Percentiles rank a stretch among this genome's conserved stretches.
Conservation (phyloP, 2,329 filamentous ascomycete genomes). For the Diplodia intermedia region DNA sequence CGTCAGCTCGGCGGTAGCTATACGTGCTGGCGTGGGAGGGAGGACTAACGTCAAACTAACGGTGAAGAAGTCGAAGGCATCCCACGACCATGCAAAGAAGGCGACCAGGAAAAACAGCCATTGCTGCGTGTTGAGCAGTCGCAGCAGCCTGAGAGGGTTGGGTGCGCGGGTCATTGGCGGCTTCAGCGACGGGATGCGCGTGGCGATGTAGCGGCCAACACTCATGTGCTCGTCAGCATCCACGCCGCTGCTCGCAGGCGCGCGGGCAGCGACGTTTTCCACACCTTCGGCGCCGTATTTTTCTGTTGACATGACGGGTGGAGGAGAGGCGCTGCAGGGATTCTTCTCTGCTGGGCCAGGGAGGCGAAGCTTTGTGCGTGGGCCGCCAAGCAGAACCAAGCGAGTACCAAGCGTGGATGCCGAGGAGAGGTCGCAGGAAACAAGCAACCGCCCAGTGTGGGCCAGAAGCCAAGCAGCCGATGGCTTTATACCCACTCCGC, state of each 20-base stretch:
- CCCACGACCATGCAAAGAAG: constrained; percentile 58
- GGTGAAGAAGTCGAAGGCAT: constrained; percentile 68
- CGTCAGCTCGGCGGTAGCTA: neutral
- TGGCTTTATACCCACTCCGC: neutral
- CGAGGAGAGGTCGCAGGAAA: neutral
- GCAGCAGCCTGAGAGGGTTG: constrained; percentile 61
- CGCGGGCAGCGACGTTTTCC: neutral
- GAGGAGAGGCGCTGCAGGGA: neutral
- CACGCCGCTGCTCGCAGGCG: neutral
- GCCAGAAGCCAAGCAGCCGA: neutral
- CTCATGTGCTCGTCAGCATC: constrained; percentile 43
- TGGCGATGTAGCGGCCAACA: constrained; percentile 58
- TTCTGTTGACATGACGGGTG: constrained; percentile 4
- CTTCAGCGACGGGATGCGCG: constrained; percentile 61
- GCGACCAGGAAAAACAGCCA: constrained; percentile 64
- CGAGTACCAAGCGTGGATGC: neutral
- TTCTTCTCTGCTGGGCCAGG: neutral
- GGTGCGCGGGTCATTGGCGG: constrained; percentile 62
- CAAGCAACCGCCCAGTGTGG: neutral
- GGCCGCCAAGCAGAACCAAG: constrained; percentile 13
- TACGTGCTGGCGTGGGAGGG: no score
- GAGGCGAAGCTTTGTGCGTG: constrained; percentile 11
- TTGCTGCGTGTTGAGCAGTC: constrained; percentile 61
- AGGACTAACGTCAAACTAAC: constrained; percentile 58
- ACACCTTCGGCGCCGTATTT: constrained; percentile 10